Base-by-base conservation (phyloP, 2,329 filamentous ascomycete species). In the Venturia asperata region DNA sequence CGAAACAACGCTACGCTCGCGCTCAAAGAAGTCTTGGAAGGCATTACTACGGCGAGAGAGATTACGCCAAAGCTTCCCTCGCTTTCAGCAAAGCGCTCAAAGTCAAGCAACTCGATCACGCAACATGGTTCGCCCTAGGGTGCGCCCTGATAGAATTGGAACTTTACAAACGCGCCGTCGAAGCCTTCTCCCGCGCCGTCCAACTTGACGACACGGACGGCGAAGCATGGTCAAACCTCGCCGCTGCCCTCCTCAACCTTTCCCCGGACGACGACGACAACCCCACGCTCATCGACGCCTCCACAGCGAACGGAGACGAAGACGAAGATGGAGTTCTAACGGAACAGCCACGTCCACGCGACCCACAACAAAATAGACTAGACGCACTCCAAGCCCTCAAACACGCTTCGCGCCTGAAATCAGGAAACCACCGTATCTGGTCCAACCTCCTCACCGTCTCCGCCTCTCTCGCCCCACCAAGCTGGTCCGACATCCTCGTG, bases 151-250 rank as follows among this genome's bases (percentile, higher is more conserved):
- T 99, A 24, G 87, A 93, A 62, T 81, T 95, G 0, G 85, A 85
- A 11, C 81, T 87, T 47, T 97, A 90, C 78, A 81, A 87, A 24
- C 88, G 89, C 24, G 93, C 94, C 0, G 87, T 90, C 0, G 87
- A 93, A 69, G 88, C 92, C 0, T 99, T 95, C 75, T 86, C 87
- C 10, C 84, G 92, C 27, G 88, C 89, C 10, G 92, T 99, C 13
- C 87, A 90, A 69, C 83, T 90, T 13, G 94, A 96, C 61, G 92
- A 95, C 34, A 87, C 88, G 63, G 92, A 97, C 72, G 93, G 92
- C 0, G 87, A 96, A 72, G 91, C 91, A 0, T 99, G 94, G 91
- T 95, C 90, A 71, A 99, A 99, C 72, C 82, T 99, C 27, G 94
- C 92, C 0, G 92, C 89, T 1, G 88, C 93, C 0, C 82, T 97